Evolutionary conservation across 345 rosid genomes (phyloP), one percentile per base, ranked within the genome.

Genomic region (Tarenaya hassleriana): DNA sequence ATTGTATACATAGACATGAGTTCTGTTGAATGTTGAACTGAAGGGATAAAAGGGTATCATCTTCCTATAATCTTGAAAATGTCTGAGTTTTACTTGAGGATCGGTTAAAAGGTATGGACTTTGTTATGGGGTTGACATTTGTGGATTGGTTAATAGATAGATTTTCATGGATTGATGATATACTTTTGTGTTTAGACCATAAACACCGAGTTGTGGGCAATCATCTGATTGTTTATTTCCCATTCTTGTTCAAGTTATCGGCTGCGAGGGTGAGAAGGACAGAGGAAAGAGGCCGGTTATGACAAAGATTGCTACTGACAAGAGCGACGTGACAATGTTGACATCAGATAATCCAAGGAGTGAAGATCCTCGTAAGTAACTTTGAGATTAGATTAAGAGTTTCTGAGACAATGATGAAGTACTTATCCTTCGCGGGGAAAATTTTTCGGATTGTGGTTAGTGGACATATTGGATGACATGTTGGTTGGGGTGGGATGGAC

Each of bases 401-500:
- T 56, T 24, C 5, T 24, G 29, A 24, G 29, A 24, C 3, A 24
- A 24, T 2, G 29, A 24, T 2, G 29, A 24, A 24, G 29, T 24
- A 2, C 29, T 24, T 24, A 24, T n/a, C 29, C 2, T 24, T 24
- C 5, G 29, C 5, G 2, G 29, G 15, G 6, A 7, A 9, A 13
- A 7, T 11, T 15, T 50, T 54, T 58, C 41, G n/a, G n/a, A 18
- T 64, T 67, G 67, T 70, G 45, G 43, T 41, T 72, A 87, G 95
- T 87, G 94, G 95, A 87, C 72, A 87, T 91, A 57, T 78, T 92
- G 70, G 96, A 92, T 73, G 90, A 91, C 47, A 84, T 91, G 96
- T 68, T 91, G 56, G 75, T 90, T 60, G 96, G 98, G 14, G 79
- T 81, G 42, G 96, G 98, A 66, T 87, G 86, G 94, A 71, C 90